Percentiles rank a stretch among this genome's conserved stretches.
Conservation (phyloP, 2,329 filamentous ascomycete species). For the Fusarium kyushuense region DNA sequence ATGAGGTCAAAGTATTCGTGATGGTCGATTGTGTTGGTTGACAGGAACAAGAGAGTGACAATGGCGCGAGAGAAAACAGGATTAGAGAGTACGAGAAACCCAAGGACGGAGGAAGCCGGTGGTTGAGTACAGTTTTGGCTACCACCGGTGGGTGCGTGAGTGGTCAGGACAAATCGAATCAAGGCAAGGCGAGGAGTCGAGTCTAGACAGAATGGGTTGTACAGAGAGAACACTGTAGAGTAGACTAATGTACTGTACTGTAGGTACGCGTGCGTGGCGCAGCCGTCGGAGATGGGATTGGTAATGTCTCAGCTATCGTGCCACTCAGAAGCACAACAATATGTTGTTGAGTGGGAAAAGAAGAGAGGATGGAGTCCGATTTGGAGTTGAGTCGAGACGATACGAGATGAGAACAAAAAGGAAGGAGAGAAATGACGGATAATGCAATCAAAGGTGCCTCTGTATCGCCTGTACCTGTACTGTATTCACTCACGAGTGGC, state of each 20-base stretch:
- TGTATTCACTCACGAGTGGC: slow-evolving; percentile 17
- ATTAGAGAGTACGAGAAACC: background rate
- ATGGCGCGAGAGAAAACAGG: slow-evolving; percentile 11
- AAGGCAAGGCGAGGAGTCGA: slow-evolving; percentile 6
- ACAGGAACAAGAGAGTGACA: slow-evolving; percentile 8
- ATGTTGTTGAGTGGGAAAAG: background rate
- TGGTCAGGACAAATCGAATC: slow-evolving; percentile 21
- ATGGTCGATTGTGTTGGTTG: slow-evolving; percentile 7
- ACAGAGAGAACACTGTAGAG: background rate
- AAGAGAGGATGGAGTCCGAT: slow-evolving; percentile 19
- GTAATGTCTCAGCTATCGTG: background rate
- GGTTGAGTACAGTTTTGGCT: slow-evolving; percentile 11
- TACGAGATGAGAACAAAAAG: slow-evolving; percentile 23
- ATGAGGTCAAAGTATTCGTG: background rate
- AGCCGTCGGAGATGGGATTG: slow-evolving; percentile 12
- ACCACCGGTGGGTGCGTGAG: slow-evolving; percentile 12
- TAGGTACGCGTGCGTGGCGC: slow-evolving; percentile 39
- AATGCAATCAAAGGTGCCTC: background rate
- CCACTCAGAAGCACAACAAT: slow-evolving; percentile 2
- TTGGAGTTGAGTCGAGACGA: slow-evolving; percentile 22
- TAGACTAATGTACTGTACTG: background rate
- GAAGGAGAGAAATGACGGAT: slow-evolving; percentile 14
- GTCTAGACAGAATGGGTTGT: slow-evolving; percentile 15
- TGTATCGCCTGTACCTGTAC: background rate
- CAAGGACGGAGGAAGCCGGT: slow-evolving; percentile 17